These are phyloP conservation scores for Yamadazyma philogaea DNA, from an alignment of 805 yeast genomes.

Conservation along the genomic window DNA sequence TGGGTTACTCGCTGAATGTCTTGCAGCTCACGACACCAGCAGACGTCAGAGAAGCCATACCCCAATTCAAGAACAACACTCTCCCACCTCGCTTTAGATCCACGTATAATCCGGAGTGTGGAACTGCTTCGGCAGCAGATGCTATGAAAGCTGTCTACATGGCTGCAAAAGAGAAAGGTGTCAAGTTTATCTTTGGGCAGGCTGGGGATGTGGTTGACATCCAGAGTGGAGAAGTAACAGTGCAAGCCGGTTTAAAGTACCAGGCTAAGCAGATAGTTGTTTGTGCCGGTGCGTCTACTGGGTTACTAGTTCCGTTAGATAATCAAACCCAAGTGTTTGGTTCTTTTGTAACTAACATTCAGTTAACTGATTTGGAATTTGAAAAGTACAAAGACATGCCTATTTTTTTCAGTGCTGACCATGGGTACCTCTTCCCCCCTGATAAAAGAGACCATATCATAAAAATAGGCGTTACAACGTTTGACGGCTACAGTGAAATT, in stretches of 20 bases:
- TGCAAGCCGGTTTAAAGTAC: constrained; percentile 20
- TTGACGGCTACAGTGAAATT: constrained; percentile 15
- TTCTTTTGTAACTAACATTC: constrained; percentile 33
- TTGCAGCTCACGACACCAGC: constrained; percentile 6
- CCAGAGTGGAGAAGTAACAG: constrained; percentile 5
- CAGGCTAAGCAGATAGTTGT: constrained; percentile 32
- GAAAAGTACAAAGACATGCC: constrained; percentile 37
- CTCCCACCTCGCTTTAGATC: constrained; percentile 11
- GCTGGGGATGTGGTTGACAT: constrained; percentile 13
- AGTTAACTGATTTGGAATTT: constrained; percentile 32
- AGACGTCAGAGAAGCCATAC: constrained; percentile 6
- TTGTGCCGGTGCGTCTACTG: constrained; percentile 39
- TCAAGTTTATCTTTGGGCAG: constrained; percentile 13
- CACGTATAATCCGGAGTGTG: constrained; percentile 16
- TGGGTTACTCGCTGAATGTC: constrained; percentile 13
- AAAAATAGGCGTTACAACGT: constrained; percentile 26
- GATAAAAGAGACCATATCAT: constrained; percentile 28
- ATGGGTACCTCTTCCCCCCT: constrained; percentile 48
- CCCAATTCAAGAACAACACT: constrained; percentile 11
- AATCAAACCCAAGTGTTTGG: constrained; percentile 37
- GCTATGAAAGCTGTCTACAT: constrained; percentile 15
- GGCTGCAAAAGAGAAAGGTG: constrained; percentile 11
- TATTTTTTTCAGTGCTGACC: constrained; percentile 40
- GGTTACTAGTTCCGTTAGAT: constrained; percentile 25
- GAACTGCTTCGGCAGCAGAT: constrained; percentile 14